Base-by-base conservation (phyloP, 2,329 filamentous ascomycete genomes). In the Penicillium sp. region DNA sequence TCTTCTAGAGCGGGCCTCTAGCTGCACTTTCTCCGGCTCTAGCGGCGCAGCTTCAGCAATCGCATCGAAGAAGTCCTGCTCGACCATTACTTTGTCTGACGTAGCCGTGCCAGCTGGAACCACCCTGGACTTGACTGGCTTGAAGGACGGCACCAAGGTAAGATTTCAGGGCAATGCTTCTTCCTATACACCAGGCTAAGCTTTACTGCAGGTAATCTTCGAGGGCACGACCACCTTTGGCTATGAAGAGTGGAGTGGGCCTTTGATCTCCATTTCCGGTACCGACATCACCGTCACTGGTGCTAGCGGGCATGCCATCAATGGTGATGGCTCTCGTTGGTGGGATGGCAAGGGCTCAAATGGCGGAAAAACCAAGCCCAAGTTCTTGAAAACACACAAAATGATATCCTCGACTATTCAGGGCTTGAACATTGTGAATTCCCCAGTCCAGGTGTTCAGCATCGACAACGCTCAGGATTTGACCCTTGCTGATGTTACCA, bases 171-270 rank as follows among this genome's bases (percentile, higher is more conserved):
- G n/a, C 2, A 72, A 5, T 9, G 26, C 26, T 76, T 2, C 62
- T 59, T 3, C 73, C 76, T 48, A 57, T 68, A 70, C 52, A 47
- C 75, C 2, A 55, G 61, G 5, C 72, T 76, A 53, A 62, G n/a
- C n/a, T n/a, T 66, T 47, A 68, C 73, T 59, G 63, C 76, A 76
- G 71, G 78, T 88, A 60, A 82, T 81, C 63, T 89, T 89, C 70
- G 70, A 82, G 57, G 87, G 86, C 45, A 82, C 77, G 14, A 89
- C 86, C n/a, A 83, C 81, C 54, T 89, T 86, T 65, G 85, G 77
- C 20, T 88, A 87, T 72, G 75, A 82, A 60, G 81, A 86, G 64
- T 89, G 85, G 86, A 68, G 69, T 1, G 86, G 86, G 0, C 86
- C 86, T 46, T 75, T 89, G 14, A 78, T 89, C 63, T 78, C 79